Evolutionary conservation across 73 alveolate genomes (phyloP).

Genomic region (Tetrahymena borealis): DNA sequence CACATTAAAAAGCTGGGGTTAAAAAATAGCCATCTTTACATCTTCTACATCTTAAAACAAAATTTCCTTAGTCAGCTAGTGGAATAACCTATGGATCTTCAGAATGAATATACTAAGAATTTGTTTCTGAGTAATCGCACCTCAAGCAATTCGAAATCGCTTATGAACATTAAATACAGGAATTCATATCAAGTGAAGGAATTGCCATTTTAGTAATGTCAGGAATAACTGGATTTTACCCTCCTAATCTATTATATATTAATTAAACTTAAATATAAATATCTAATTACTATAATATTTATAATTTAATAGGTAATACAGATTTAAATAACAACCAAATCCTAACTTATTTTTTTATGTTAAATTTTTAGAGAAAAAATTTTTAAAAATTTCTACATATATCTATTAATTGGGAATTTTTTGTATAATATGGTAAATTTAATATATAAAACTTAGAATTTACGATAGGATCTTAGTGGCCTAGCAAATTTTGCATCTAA

Average conservation of each 20-base stretch:
- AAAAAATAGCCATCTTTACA: not conserved
- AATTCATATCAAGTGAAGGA: not conserved
- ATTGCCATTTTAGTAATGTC: not conserved
- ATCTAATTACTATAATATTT: not conserved
- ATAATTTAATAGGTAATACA: too few relatives aligned
- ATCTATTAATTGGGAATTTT: too few relatives aligned
- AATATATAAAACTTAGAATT: too few relatives aligned
- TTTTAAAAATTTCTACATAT: too few relatives aligned
- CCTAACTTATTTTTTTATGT: too few relatives aligned
- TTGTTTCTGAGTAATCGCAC: not conserved
- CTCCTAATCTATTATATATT: not conserved
- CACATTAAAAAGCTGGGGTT: not conserved
- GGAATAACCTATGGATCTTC: not conserved
- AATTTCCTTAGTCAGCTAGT: not conserved
- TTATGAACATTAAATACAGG: not conserved
- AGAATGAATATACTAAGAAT: not conserved
- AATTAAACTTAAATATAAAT: not conserved
- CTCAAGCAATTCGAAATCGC: not conserved
- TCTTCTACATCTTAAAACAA: not conserved
- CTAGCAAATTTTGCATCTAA: not conserved
- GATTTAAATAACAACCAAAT: too few relatives aligned
- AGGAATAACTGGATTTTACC: not conserved
- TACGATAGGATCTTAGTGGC: too few relatives aligned
- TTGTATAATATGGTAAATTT: too few relatives aligned
- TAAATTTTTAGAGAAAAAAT: too few relatives aligned